These are phyloP conservation scores for Rhynchosporium agropyri DNA, from an alignment of 2,329 filamentous ascomycete species.

Conservation along the genomic window DNA sequence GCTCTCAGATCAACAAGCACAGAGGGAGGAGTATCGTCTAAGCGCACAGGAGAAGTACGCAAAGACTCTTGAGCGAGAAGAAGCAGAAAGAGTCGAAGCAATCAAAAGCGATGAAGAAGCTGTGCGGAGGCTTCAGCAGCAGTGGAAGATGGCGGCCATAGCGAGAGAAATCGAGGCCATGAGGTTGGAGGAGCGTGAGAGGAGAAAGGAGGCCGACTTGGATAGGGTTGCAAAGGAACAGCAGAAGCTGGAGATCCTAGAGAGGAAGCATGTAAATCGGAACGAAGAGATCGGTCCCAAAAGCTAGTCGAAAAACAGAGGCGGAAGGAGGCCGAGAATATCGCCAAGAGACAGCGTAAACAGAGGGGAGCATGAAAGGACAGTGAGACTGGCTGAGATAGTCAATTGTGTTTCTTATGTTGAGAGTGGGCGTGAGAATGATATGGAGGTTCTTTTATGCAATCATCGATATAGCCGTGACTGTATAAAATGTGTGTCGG, in stretches of 20 bases:
- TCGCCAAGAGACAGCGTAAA: conserved; percentile 1
- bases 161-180: conserved; percentile 19
- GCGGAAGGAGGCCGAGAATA: conserved; percentile 13
- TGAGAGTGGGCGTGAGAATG: conserved; percentile 23
- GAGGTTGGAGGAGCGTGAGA: conserved; percentile 16
- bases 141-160: conserved; percentile 18
- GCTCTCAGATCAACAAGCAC: conserved; percentile 20
- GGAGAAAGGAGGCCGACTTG: conserved; percentile 15
- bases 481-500: conserved; percentile 28
- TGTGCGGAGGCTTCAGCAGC: conserved; percentile 15
- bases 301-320: conserved; percentile 13
- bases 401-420: conserved; percentile 33
- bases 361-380: conserved; percentile 18
- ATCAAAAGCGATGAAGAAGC: conserved; percentile 20
- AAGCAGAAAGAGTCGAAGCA: conserved; percentile 10
- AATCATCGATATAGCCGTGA: conserved; percentile 32
- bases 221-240: conserved; percentile 9
- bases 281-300: conserved; percentile 10
- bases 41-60: conserved; percentile 20
- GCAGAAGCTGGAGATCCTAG: conserved; percentile 15
- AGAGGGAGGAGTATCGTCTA: conserved; percentile 17
- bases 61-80: conserved; percentile 11
- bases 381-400: conserved; percentile 9
- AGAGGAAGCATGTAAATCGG: conserved; percentile 9
- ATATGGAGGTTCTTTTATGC: conserved; percentile 28